Base-by-base conservation (phyloP, 306 rosid genomes). In the Pterocarpus santalinus region DNA sequence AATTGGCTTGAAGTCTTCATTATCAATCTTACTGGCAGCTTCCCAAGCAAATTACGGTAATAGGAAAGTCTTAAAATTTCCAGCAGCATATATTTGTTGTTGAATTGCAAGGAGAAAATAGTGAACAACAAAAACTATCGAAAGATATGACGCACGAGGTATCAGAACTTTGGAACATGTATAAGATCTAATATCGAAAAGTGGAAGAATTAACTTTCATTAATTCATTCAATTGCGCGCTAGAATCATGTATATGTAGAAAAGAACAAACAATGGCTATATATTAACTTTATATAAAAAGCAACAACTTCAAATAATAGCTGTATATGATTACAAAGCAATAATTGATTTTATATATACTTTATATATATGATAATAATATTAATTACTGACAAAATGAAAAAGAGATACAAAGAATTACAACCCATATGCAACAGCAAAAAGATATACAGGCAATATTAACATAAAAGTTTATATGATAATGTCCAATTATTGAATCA, bases 341-440 rank as follows among this genome's bases (percentile, higher is more conserved):
- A 65, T 64, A 76, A 44, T 58, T 70, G 5, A 7, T 38, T 68
- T 56, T 34, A 7, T 14, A n/a, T 70, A 53, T 67, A 77, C 41
- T 39, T 8, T 17, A 73, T 34, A 32, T 16, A 2, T 44, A 46
- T 38, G 66, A 43, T 22, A 36, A 69, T 13, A 51, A 51, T 13
- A 51, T 14, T 12, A 51, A 51, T 32, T 43, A 65, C 58, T 46
- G n/a, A 60, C 70, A 72, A 2, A 67, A 58, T 32, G 15, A 72
- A 62, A 56, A 52, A 13, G 14, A 65, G 33, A 61, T 1, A 35
- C 5, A 38, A 46, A 34, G 12, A 35, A 71, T 73, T 30, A 43
- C 58, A 72, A 65, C 78, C 62, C 80, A 53, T 70, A 64, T 74
- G 63, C 77, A 34, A 66, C 63, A 83, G 15, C 14, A 47, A 47